Evolutionary conservation across 257 asterid species (phyloP).

Genomic region (Craterostigma plantagineum): DNA sequence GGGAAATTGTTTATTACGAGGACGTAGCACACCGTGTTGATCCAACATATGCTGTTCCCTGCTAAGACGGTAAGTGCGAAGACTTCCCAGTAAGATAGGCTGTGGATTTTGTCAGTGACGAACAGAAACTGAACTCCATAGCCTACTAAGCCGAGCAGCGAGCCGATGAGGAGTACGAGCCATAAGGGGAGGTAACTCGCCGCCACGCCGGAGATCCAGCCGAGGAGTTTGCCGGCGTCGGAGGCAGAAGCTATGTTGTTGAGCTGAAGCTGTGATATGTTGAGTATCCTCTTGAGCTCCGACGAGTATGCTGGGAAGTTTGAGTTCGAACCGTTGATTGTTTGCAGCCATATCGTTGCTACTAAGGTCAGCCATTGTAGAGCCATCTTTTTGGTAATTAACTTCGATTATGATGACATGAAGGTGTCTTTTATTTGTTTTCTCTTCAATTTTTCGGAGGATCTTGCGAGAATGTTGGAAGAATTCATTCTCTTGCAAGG

Average conservation of each 20-base stretch:
- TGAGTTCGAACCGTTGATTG: slow-evolving; percentile 58
- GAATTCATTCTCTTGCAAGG: too few relatives aligned
- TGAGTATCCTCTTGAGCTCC: slow-evolving; percentile 39
- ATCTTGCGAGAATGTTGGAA: too few relatives aligned
- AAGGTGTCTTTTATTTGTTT: too few relatives aligned
- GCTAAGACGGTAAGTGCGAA: slow-evolving; percentile 48
- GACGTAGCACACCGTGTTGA: slow-evolving; percentile 55
- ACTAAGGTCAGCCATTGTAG: slow-evolving; percentile 61
- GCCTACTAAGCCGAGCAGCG: slow-evolving; percentile 42
- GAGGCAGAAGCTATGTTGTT: slow-evolving; percentile 72
- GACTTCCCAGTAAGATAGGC: slow-evolving; percentile 32
- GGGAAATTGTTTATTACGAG: slow-evolving; percentile 46
- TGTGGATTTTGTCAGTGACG: slow-evolving; percentile 12
- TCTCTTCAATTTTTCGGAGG: too few relatives aligned
- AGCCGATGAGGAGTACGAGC: slow-evolving; percentile 55
- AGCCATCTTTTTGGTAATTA: slow-evolving; percentile 19
- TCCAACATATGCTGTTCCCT: slow-evolving; percentile 73
- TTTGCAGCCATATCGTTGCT: slow-evolving; percentile 63
- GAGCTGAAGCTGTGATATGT: slow-evolving; percentile 47
- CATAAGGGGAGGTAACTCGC: slow-evolving; percentile 48
- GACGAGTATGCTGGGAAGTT: slow-evolving; percentile 77
- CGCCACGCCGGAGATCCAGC: slow-evolving; percentile 64
- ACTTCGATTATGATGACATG: neutral
- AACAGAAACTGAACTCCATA: slow-evolving; percentile 69
- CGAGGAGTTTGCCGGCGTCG: slow-evolving; percentile 73